Evolutionary conservation across 2,329 filamentous ascomycete species (phyloP), one percentile per base, ranked within the genome.

Genomic region (Aspergillus neoniger): DNA sequence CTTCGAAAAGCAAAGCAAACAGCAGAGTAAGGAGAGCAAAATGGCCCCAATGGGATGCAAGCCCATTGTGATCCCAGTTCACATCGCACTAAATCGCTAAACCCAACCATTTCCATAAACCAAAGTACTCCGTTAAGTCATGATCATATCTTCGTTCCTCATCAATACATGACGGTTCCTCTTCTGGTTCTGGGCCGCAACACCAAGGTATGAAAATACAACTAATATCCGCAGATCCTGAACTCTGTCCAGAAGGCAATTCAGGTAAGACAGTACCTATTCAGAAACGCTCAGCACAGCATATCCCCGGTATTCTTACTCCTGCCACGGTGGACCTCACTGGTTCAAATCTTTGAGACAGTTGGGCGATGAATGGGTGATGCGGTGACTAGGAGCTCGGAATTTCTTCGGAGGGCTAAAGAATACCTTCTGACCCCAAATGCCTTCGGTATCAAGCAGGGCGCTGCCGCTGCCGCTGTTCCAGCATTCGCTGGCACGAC

Each of bases 321-420:
- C 14, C 14, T 12, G 17, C 47, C 14, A 10, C n/a, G 17, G 5
- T 10, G 15, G 17, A 50, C 15, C 3, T 50, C 47, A 50, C 10
- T 50, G 47, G 15, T 32, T 17, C 8, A 12, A 9, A 6, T 50
- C n/a, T 17, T 25, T 17, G 39, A 69, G 51, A 30, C 63, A 65
- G 54, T 59, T 63, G 12, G 68, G 68, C 17, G 68, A 67, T 4
- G 68, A 70, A 50, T 66, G 53, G 25, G 68, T 69, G 52, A 63
- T 66, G 12, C 68, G 63, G 55, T 70, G 67, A 4, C 60, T 61
- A 21, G 51, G 49, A n/a, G 57, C 43, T 17, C 55, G 57, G 4
- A 48, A 30, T 28, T 56, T 60, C 5, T 15, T 19, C 7, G 56
- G 41, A 12, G 65, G 63, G n/a, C 56, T 50, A 14, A 66, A 21